Evolutionary conservation across 768 basidiomycete species (phyloP), one percentile per base, ranked within the genome.

Genomic region (Tricholoma sp.): DNA sequence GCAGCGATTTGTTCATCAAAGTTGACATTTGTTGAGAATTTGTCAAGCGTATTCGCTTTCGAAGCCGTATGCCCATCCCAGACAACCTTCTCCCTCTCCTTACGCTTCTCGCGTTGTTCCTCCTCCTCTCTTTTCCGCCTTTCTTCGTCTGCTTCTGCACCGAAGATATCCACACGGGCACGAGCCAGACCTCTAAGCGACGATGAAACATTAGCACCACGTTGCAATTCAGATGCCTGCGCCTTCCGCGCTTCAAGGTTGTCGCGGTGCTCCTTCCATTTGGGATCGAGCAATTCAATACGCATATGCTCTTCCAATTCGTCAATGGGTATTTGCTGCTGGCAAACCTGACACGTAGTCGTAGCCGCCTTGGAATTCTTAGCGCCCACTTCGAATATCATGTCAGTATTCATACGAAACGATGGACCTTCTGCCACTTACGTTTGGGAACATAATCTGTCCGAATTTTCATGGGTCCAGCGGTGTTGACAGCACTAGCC

Each of bases 11-110:
- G 97, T 66, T 98, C 94, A 74, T 98, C 94, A 68, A 98, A 87
- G 68, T 94, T 95, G 76, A 91, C 94, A 59, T 89, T 88, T 13
- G 85, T 86, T 50, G 94, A 94, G 77, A 88, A 99, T 67, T 93
- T 93, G 80, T 94, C 91, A 66, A 94, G 77, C 1, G 94, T 97
- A 62, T 84, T 85, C 50, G 88, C 88, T 74, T 95, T 98, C 44
- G 93, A 90, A 44, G 93, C 90, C 1, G 95, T 95, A 71, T 98
- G 95, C 64, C 97, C 97, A 72, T 98, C 97, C 97, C 97, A 99
- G 50, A 98, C 91, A 62, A 92, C 90, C 68, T 91, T 94, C 73
- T 98, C 97, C 68, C 86, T 84, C 69, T 96, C 95, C 68, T 85
- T 89, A 61, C 93, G 79, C 65, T 82, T 82, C 59, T 86, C 83